Evolutionary conservation across 2,329 filamentous ascomycete genomes (phyloP).

Genomic region (Epichloe sibirici): DNA sequence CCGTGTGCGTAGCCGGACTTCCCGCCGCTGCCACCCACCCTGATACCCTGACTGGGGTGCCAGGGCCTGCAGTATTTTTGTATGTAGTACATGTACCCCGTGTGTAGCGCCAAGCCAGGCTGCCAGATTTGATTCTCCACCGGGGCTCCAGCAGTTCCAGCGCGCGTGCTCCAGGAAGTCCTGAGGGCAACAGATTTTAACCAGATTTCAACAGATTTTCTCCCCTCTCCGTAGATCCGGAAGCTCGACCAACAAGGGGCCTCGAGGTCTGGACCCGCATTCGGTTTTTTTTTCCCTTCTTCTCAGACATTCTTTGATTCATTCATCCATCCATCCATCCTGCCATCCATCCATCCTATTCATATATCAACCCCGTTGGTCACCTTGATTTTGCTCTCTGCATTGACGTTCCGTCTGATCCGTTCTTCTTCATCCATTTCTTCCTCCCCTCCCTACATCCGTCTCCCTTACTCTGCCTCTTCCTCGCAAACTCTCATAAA

Average conservation of each 20-base stretch:
- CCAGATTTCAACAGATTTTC: too few species aligned
- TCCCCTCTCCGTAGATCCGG: not conserved
- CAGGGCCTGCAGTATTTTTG: not conserved
- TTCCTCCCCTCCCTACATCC: not conserved
- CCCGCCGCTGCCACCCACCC: not conserved
- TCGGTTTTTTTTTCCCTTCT: not conserved
- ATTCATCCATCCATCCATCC: not conserved
- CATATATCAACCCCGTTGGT: constrained; percentile 1
- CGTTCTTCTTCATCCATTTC: not conserved
- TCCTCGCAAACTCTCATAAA: not conserved
- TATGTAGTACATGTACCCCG: too few species aligned
- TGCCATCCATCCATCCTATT: not conserved
- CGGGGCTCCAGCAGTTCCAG: not conserved
- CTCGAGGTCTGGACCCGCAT: not conserved
- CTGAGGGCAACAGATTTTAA: too few species aligned
- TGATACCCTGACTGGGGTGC: not conserved
- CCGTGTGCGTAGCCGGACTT: not conserved
- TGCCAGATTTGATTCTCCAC: constrained; percentile 5
- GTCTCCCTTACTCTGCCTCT: too few species aligned
- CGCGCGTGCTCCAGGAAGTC: not conserved
- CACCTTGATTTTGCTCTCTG: not conserved
- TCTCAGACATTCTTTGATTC: not conserved
- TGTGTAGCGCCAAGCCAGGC: constrained; percentile 1
- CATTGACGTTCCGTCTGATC: not conserved
- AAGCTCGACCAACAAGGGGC: not conserved